Conservation (phyloP, 768 basidiomycete genomes). For the Lactifluus pinguis region DNA sequence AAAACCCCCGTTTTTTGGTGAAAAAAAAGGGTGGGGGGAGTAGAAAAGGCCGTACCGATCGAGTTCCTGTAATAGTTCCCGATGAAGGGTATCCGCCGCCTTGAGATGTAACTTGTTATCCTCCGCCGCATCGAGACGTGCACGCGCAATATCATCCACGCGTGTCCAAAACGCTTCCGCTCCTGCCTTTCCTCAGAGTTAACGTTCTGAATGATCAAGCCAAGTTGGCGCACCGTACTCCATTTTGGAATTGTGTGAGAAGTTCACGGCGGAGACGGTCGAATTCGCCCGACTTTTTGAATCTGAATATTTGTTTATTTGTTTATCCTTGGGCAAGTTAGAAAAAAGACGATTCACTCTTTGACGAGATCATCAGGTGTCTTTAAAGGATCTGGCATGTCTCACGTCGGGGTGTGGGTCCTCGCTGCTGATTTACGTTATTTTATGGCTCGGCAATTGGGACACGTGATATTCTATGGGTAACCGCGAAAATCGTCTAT, state of each 20-base stretch:
- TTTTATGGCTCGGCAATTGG: too few species aligned
- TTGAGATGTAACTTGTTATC: slow-evolving; percentile 35
- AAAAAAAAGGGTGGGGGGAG: not conserved
- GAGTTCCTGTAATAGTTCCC: slow-evolving; percentile 58
- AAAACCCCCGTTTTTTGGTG: too few species aligned
- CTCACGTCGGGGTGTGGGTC: not conserved
- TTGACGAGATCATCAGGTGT: slow-evolving; percentile 14
- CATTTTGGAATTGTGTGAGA: slow-evolving; percentile 46
- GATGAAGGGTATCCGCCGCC: slow-evolving; percentile 40
- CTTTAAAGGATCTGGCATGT: slow-evolving; percentile 15
- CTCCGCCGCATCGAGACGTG: slow-evolving; percentile 40
- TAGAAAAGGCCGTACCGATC: slow-evolving; percentile 58
- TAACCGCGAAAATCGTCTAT: slow-evolving; percentile 2
- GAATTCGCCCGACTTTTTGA: slow-evolving; percentile 71
- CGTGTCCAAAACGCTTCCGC: slow-evolving; percentile 41
- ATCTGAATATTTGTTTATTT: slow-evolving; percentile 31
- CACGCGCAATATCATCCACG: slow-evolving; percentile 48
- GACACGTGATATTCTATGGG: not conserved
- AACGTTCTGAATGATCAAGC: not conserved
- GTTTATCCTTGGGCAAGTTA: not conserved
- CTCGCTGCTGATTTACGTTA: too few species aligned
- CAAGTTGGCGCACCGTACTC: slow-evolving; percentile 31
- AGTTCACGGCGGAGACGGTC: slow-evolving; percentile 59
- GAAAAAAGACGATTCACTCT: slow-evolving; percentile 4
- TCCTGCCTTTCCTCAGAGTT: slow-evolving; percentile 31